phyloP scores from a whole-genome alignment of 805 yeast genomes.

The Saturnispora besseyi region DNA sequence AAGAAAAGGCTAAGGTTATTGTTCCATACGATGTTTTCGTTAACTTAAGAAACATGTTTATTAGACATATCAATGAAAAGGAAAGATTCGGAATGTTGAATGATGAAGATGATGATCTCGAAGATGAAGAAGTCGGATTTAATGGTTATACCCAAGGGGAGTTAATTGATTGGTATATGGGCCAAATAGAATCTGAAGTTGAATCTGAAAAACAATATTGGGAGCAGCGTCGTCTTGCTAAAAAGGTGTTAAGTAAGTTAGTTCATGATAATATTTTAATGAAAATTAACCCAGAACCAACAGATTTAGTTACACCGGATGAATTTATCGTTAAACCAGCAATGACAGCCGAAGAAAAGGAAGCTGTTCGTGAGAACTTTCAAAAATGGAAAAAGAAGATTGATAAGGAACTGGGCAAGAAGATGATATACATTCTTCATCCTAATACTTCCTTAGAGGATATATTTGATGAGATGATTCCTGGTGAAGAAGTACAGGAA shows the following conservation, averaged over 20 bases:
- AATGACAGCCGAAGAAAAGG: slow-evolving; percentile 18
- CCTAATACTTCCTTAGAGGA: slow-evolving; percentile 81
- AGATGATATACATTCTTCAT: slow-evolving; percentile 48
- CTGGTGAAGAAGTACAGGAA: slow-evolving; percentile 13
- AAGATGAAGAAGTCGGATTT: slow-evolving; percentile 27
- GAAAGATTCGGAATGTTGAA: slow-evolving; percentile 40
- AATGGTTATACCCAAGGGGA: slow-evolving; percentile 58
- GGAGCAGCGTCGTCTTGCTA: slow-evolving; percentile 60
- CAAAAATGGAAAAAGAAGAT: slow-evolving; percentile 14
- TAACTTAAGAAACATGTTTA: slow-evolving; percentile 71
- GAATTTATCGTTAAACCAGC: slow-evolving; percentile 18
- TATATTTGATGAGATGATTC: slow-evolving; percentile 35
- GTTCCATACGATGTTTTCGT: slow-evolving; percentile 84
- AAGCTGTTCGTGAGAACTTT: slow-evolving; percentile 14
- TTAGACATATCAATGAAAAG: slow-evolving; percentile 37
- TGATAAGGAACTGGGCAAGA: slow-evolving; percentile 20
- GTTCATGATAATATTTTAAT: slow-evolving; percentile 79
- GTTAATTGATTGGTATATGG: slow-evolving; percentile 73
- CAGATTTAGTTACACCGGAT: slow-evolving; percentile 32
- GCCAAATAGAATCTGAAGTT: slow-evolving; percentile 62
- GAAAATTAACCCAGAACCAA: slow-evolving; percentile 37
- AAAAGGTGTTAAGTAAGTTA: slow-evolving; percentile 73
- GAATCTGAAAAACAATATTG: slow-evolving; percentile 62
- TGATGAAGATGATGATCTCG: slow-evolving; percentile 33
- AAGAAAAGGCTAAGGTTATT: slow-evolving; percentile 31